phyloP scores from a whole-genome alignment of 345 rosid species.

The Litchi chinensis region DNA sequence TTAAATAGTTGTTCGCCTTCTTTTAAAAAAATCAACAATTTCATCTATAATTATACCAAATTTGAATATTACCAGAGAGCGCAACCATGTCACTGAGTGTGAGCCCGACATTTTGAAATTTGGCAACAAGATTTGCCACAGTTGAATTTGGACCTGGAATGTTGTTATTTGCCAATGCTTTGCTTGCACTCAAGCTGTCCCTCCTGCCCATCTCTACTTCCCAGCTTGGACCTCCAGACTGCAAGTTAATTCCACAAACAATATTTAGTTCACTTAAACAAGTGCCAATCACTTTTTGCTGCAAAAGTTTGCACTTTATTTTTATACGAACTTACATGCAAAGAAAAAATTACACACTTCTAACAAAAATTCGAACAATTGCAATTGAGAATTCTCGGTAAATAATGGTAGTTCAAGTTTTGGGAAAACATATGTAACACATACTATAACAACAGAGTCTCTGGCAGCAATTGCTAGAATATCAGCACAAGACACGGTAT shows the following conservation, averaged over 20 bases:
- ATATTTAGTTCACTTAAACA: too few relatives aligned
- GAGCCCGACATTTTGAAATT: conserved; percentile 75
- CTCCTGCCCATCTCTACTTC: conserved; percentile 77
- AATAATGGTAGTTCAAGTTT: too few relatives aligned
- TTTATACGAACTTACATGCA: too few relatives aligned
- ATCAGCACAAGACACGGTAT: conserved; percentile 88
- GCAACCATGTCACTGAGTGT: conserved; percentile 68
- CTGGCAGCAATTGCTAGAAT: conserved; percentile 78
- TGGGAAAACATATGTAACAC: not conserved
- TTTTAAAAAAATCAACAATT: too few relatives aligned
- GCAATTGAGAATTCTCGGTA: not conserved
- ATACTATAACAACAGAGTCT: conserved; percentile 74
- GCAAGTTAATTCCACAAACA: conserved; percentile 1
- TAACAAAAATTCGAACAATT: too few relatives aligned
- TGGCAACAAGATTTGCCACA: conserved; percentile 50
- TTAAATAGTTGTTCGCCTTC: too few relatives aligned
- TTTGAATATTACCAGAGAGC: conserved; percentile 53
- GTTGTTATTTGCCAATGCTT: conserved; percentile 55
- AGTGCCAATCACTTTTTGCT: too few relatives aligned
- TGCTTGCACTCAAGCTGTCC: conserved; percentile 69
- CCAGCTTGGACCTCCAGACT: conserved; percentile 96
- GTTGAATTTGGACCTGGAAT: conserved; percentile 82
- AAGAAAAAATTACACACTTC: too few relatives aligned
- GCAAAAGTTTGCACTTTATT: not conserved
- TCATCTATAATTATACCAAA: too few relatives aligned